Evolutionary conservation across 192 early-diverging fungal species (phyloP).

Genomic region (Linnemannia exigua): DNA sequence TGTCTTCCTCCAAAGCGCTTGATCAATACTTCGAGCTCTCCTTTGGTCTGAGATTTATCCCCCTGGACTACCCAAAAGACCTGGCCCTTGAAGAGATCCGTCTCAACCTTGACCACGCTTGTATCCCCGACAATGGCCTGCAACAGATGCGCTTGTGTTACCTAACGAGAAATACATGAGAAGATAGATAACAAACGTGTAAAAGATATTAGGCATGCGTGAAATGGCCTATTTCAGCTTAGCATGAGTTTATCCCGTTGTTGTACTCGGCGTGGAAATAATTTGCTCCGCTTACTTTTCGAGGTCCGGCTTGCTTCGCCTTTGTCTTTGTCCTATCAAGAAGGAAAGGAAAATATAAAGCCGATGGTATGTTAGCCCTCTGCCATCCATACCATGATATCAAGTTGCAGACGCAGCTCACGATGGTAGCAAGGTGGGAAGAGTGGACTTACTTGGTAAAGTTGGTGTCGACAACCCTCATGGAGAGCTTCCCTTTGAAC

Average conservation of each 20-base stretch:
- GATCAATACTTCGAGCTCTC: slow-evolving; percentile 71
- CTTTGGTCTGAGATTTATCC: slow-evolving; percentile 61
- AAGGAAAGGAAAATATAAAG: not conserved
- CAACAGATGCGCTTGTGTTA: slow-evolving; percentile 35
- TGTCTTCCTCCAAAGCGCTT: slow-evolving; percentile 73
- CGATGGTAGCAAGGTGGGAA: no score
- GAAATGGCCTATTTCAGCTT: not conserved
- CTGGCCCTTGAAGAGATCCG: slow-evolving; percentile 71
- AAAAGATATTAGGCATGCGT: not conserved
- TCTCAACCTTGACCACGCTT: slow-evolving; percentile 56
- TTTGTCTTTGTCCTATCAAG: slow-evolving; percentile 9
- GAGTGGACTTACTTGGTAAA: slow-evolving; percentile 13
- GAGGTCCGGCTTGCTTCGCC: slow-evolving; percentile 28
- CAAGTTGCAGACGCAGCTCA: no score
- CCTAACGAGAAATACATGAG: not conserved
- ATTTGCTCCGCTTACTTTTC: slow-evolving; percentile 31
- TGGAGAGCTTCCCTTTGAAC: slow-evolving; percentile 43
- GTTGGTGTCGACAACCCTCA: slow-evolving; percentile 6
- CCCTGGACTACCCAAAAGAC: slow-evolving; percentile 58
- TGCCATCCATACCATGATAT: no score
- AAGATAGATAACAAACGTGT: not conserved
- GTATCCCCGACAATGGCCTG: slow-evolving; percentile 56
- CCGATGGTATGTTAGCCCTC: not conserved
- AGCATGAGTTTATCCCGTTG: not conserved
- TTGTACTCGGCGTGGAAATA: not conserved